Evolutionary conservation across 768 basidiomycete species (phyloP).

Genomic region (Suillus subalutaceus): DNA sequence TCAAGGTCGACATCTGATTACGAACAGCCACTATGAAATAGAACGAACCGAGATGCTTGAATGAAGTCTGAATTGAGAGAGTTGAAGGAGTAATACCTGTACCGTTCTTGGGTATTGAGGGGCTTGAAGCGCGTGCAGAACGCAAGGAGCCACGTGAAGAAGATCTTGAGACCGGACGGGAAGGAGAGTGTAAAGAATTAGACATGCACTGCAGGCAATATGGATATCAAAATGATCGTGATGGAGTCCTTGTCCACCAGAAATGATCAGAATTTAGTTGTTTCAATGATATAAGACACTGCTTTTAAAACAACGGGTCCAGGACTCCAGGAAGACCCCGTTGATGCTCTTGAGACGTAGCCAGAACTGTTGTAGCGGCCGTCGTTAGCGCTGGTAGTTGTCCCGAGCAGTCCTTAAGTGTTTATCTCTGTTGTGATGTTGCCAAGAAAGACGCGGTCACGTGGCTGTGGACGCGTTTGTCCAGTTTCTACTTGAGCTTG

Average conservation of each 20-base stretch:
- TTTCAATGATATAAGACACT: not conserved
- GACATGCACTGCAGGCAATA: conserved; percentile 32
- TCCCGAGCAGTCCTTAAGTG: conserved; percentile 8
- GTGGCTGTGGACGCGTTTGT: conserved; percentile 16
- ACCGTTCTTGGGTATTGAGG: conserved; percentile 58
- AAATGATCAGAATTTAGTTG: conserved; percentile 13
- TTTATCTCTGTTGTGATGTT: conserved; percentile 25
- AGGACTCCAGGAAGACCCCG: not conserved
- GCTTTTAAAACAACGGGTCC: not conserved
- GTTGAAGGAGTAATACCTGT: conserved; percentile 53
- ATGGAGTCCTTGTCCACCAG: conserved; percentile 23
- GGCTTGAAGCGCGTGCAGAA: conserved; percentile 58
- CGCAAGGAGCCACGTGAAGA: conserved; percentile 52
- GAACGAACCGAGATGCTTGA: conserved; percentile 29
- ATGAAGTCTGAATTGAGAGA: conserved; percentile 24
- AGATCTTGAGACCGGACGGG: conserved; percentile 46
- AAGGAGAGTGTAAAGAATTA: conserved; percentile 32
- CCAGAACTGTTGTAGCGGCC: not conserved
- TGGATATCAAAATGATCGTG: conserved; percentile 29
- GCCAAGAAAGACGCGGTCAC: conserved; percentile 30
- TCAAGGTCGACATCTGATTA: conserved; percentile 79
- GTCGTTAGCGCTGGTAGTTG: not conserved
- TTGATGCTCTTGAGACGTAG: not conserved
- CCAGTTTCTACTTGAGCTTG: conserved; percentile 1
- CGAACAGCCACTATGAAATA: conserved; percentile 64